Base-by-base conservation (phyloP, 2,329 filamentous ascomycete genomes). In the Fusarium tupiense region DNA sequence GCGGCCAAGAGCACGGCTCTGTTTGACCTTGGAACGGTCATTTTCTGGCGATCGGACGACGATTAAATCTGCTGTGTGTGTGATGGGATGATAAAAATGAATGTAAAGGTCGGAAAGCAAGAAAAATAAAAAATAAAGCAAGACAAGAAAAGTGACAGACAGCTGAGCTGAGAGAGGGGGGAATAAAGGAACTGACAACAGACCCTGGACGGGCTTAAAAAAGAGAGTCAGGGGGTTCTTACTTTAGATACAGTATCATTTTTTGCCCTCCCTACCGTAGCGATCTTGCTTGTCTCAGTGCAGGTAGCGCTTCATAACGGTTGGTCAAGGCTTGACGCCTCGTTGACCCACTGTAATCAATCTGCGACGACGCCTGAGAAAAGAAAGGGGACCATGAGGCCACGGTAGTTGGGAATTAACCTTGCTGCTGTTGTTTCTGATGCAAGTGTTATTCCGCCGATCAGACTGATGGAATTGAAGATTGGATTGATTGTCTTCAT, bases 1-100 rank as follows among this genome's bases (percentile, higher is more conserved):
- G 66, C 67, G 52, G 67, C 67, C 67, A 70, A 41, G 29, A 70
- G 35, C 52, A 70, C 67, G 24, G 67, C 66, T 65, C 66, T 54
- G 53, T 70, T 70, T 35, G 67, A 70, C 60, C 67, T 56, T 33
- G 60, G 59, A 8, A 69, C 66, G 59, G 66, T 49, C 67, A 70
- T 70, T 54, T 65, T 70, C 14, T 20, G 50, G 24, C 52, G 52
- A 29, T 17, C 24, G 20, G 52, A 26, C 26, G 46, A 29, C n/a
- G 10, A 29, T 26, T n/a, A 8, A 17, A 14, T 19, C 6, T 13
- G 29, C n/a, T 26, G 26, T 11, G 20, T 53, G 12, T 11, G 17
- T 35, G 12, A 35, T 35, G 49, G 7, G 7, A 37, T 11, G 26
- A 52, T 40, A 43, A 50, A 44, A 29, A 29, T 20, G 49, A 62